phyloP scores from a whole-genome alignment of 179 eudicot species.

The Kewa caespitosa region DNA sequence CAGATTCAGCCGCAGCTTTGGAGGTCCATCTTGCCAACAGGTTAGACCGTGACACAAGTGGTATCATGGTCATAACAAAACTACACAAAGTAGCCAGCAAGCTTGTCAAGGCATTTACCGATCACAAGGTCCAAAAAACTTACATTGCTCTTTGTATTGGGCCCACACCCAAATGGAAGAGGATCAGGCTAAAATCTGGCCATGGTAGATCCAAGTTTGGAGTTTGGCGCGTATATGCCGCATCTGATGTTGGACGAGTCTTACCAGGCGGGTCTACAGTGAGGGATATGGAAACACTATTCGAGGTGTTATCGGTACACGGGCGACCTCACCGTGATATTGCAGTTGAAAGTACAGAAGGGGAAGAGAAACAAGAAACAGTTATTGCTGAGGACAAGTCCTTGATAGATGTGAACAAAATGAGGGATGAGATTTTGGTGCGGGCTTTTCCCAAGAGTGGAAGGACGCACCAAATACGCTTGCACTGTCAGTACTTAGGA shows the following conservation, averaged over 20 bases:
- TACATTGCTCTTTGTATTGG: conserved; percentile 79
- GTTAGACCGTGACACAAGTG: conserved; percentile 96
- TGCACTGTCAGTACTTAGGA: conserved; percentile 95
- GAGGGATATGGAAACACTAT: conserved; percentile 77
- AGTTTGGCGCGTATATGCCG: conserved; percentile 92
- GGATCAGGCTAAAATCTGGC: conserved; percentile 63
- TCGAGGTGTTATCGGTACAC: conserved; percentile 68
- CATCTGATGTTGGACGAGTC: conserved; percentile 64
- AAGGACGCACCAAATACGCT: conserved; percentile 93
- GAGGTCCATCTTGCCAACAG: conserved; percentile 92
- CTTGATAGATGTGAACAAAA: conserved; percentile 21
- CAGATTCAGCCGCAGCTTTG: conserved; percentile 44
- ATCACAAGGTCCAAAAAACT: conserved; percentile 84
- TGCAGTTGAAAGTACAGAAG: conserved; percentile 21
- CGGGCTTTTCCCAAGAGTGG: conserved; percentile 90
- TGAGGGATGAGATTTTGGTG: conserved; percentile 64
- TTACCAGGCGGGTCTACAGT: conserved; percentile 86
- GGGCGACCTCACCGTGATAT: conserved; percentile 33
- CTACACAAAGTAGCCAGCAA: conserved; percentile 87
- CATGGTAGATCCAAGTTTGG: conserved; percentile 94
- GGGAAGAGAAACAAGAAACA: conserved; percentile 32
- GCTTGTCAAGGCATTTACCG: conserved; percentile 90
- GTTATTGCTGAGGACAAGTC: conserved; percentile 64
- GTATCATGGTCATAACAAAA: conserved; percentile 80
- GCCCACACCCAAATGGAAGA: conserved; percentile 61